Conservation (phyloP, 2,329 filamentous ascomycete species). For the Davidsoniella australis region DNA sequence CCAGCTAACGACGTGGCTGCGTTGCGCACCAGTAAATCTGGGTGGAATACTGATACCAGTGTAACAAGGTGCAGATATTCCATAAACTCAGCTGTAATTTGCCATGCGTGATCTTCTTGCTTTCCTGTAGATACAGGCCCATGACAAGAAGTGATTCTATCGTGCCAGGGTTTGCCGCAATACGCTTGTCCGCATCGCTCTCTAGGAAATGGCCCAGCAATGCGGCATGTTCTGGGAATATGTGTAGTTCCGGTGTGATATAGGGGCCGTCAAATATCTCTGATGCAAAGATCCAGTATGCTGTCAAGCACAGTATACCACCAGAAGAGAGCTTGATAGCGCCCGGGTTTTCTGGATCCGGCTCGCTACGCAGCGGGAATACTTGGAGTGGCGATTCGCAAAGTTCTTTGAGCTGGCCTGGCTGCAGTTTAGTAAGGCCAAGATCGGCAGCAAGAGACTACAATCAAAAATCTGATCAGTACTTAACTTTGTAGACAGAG, state of each 20-base stretch:
- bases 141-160: slow-evolving; percentile 43
- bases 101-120: slow-evolving; percentile 25
- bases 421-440: slow-evolving; percentile 31
- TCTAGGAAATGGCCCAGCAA: slow-evolving; percentile 37
- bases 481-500: neutral
- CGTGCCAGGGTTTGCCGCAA: slow-evolving; percentile 34
- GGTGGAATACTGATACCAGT: slow-evolving; percentile 40
- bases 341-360: slow-evolving; percentile 29
- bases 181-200: slow-evolving; percentile 30
- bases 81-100: slow-evolving; percentile 29
- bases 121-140: slow-evolving; percentile 40
- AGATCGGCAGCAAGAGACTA: slow-evolving; percentile 48
- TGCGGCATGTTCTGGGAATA: slow-evolving; percentile 43
- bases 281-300: slow-evolving; percentile 45
- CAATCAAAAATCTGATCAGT: slow-evolving; percentile 2
- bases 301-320: slow-evolving; percentile 40
- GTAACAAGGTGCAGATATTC: slow-evolving; percentile 43
- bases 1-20: slow-evolving; percentile 37
- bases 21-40: slow-evolving; percentile 34
- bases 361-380: slow-evolving; percentile 29
- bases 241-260: slow-evolving; percentile 32
- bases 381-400: slow-evolving; percentile 24
- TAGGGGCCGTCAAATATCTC: slow-evolving; percentile 42
- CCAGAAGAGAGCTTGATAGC: slow-evolving; percentile 41
- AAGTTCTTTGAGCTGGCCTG: slow-evolving; percentile 29